phyloP scores from a whole-genome alignment of 208 protist species.

The Leishmania martiniquensis region DNA sequence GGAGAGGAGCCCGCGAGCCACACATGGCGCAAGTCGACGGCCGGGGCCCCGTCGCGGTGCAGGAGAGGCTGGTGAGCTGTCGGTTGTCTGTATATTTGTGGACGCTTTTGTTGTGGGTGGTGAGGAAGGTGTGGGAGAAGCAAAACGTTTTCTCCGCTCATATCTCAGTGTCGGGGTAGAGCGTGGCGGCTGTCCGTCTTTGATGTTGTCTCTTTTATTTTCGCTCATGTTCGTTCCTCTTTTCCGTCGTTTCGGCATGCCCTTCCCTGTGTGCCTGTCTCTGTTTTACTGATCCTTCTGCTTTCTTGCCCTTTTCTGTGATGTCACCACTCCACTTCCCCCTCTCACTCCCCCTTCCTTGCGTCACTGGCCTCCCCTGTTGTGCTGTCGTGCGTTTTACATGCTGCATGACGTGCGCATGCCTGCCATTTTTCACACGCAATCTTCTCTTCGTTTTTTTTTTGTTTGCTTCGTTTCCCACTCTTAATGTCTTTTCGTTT shows the following conservation, averaged over 20 bases:
- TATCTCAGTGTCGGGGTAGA: too few relatives aligned
- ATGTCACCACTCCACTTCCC: neutral
- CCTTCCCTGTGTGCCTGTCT: neutral
- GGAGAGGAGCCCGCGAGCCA: neutral
- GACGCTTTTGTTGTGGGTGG: neutral
- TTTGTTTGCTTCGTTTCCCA: neutral
- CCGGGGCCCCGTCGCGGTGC: neutral
- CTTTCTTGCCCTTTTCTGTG: neutral
- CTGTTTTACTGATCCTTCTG: neutral
- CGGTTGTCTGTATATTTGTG: neutral
- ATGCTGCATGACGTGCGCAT: neutral
- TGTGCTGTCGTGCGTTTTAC: neutral
- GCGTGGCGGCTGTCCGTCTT: too few relatives aligned
- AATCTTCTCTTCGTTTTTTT: neutral
- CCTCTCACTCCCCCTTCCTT: neutral
- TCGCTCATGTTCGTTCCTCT: neutral
- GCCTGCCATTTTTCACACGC: neutral
- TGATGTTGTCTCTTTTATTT: neutral
- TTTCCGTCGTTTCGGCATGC: neutral
- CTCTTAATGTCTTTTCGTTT: neutral
- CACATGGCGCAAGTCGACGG: neutral
- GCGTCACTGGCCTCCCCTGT: neutral
- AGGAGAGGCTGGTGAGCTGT: neutral
- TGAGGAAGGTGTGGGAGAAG: too few relatives aligned
- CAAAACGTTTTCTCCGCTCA: too few relatives aligned